Conservation (phyloP, 176 grass and related monocot species). For the Aegilops umbellulata region DNA sequence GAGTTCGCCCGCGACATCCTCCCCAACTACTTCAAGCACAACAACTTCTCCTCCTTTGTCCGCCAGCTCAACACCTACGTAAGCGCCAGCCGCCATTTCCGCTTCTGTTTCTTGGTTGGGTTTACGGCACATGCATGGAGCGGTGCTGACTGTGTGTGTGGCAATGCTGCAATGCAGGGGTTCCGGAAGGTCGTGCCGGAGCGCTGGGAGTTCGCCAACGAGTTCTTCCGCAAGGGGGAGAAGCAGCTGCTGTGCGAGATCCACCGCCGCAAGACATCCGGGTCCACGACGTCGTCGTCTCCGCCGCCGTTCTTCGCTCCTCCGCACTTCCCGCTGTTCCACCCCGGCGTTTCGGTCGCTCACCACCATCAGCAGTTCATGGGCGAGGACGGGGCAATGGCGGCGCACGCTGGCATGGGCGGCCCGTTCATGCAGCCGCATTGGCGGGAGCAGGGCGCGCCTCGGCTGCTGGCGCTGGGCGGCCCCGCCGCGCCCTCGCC, state of each 20-base stretch:
- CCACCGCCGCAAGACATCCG: slow-evolving; percentile 85
- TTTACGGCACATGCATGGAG: neutral
- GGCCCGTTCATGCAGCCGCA: slow-evolving; percentile 39
- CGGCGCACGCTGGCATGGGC: slow-evolving; percentile 37
- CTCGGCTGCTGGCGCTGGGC: slow-evolving; percentile 49
- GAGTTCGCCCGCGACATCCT: slow-evolving; percentile 97
- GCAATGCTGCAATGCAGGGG: slow-evolving; percentile 49
- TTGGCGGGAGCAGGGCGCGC: slow-evolving; percentile 37
- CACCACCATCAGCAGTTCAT: slow-evolving; percentile 49
- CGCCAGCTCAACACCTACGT: slow-evolving; percentile 99
- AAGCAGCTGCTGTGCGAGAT: slow-evolving; percentile 82
- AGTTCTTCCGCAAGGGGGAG: slow-evolving; percentile 87
- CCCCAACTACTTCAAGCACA: slow-evolving; percentile 99
- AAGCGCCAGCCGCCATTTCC: neutral
- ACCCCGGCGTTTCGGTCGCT: slow-evolving; percentile 21
- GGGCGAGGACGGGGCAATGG: slow-evolving; percentile 33
- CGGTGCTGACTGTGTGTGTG: neutral
- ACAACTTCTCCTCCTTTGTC: slow-evolving; percentile 98
- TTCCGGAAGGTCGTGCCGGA: slow-evolving; percentile 84
- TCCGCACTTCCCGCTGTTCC: slow-evolving; percentile 58
- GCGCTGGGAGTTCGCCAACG: slow-evolving; percentile 91
- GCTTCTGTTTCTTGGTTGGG: neutral
- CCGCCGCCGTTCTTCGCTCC: slow-evolving; percentile 51
- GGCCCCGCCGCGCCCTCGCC: neutral
- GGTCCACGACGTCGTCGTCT: slow-evolving; percentile 46